Base-by-base conservation (phyloP, 2,329 filamentous ascomycete genomes). In the Colletotrichum lini region DNA sequence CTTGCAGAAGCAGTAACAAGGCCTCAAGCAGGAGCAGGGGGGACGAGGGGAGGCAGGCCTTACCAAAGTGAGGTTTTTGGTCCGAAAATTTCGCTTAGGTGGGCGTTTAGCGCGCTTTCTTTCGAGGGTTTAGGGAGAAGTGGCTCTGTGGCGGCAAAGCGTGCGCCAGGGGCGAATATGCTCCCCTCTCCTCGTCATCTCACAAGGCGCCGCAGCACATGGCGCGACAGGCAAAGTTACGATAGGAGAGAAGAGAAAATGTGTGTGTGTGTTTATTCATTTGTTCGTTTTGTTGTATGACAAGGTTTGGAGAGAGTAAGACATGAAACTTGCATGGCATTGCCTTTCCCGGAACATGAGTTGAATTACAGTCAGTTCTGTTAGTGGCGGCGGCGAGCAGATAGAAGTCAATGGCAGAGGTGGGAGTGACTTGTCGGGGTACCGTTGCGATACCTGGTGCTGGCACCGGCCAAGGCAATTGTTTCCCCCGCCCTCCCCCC, bases 1-100 rank as follows among this genome's bases (percentile, higher is more conserved):
- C n/a, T 44, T 58, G 54, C 13, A 40, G 45, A 13, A 45, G n/a
- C 44, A 45, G 16, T 18, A 45, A n/a, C 6, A 21, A 23, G 26
- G 21, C 49, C 21, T 23, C 49, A 45, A 15, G 49, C 21, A 45
- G 35, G n/a, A 35, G 30, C 30, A 9, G 30, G 30, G 30, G 30
- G 30, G 7, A 9, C 30, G 8, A 35, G 30, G 30, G 30, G 18
- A 54, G 16, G 38, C 35, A 18, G 21, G 18, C n/a, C 13, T 53
- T 15, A 23, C 38, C 54, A 16, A 44, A 13, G 35, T 64, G 64
- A 59, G 57, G 54, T 54, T 62, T 61, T 53, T 23, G 53, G 45
- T 15, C 61, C 61, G 67, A 38, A 42, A 56, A 61, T 56, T 49
- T 67, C 47, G 63, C 67, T 71, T 59, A 45, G 35, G 57, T 26